Conservation (phyloP, 2,329 filamentous ascomycete species). For the Penicillium palitans region DNA sequence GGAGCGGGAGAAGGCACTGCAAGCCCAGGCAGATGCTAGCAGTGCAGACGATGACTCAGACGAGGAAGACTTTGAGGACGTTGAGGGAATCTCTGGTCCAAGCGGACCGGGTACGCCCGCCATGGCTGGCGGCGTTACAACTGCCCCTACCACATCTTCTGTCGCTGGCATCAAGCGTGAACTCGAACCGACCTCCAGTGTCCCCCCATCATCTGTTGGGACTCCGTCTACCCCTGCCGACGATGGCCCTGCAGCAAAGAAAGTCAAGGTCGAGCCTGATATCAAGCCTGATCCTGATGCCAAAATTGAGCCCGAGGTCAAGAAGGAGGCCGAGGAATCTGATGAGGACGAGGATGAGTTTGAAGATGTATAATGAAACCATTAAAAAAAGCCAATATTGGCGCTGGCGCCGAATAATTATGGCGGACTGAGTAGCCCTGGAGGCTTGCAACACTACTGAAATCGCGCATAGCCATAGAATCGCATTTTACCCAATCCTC, state of each 20-base stretch:
- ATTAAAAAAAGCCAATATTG: neutral
- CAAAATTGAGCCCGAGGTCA: conserved; percentile 16
- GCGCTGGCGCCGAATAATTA: conserved; percentile 12
- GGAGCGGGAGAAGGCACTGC: conserved; percentile 45
- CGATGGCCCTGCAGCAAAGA: conserved; percentile 46
- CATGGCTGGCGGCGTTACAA: conserved; percentile 29
- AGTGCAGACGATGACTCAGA: conserved; percentile 44
- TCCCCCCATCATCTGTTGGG: conserved; percentile 38
- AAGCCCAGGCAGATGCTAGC: conserved; percentile 44
- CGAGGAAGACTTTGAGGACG: conserved; percentile 49
- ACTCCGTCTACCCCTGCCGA: conserved; percentile 41
- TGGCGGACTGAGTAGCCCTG: neutral
- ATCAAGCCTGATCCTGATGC: conserved; percentile 13
- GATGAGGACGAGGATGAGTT: conserved; percentile 12
- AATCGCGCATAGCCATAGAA: neutral
- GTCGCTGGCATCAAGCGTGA: conserved; percentile 41
- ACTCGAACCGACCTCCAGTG: conserved; percentile 41
- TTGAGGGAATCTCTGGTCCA: conserved; percentile 40
- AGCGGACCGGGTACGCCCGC: conserved; percentile 40
- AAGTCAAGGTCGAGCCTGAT: conserved; percentile 33
- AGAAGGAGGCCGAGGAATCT: conserved; percentile 10
- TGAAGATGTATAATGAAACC: conserved; percentile 9
- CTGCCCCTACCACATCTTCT: conserved; percentile 24
- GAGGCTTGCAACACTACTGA: neutral
- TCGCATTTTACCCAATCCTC: neutral